A percentile compares a stretch with the other conserved stretches of the same genome.
Conservation (phyloP, 345 rosid species). For the Gossypium longicalyx region DNA sequence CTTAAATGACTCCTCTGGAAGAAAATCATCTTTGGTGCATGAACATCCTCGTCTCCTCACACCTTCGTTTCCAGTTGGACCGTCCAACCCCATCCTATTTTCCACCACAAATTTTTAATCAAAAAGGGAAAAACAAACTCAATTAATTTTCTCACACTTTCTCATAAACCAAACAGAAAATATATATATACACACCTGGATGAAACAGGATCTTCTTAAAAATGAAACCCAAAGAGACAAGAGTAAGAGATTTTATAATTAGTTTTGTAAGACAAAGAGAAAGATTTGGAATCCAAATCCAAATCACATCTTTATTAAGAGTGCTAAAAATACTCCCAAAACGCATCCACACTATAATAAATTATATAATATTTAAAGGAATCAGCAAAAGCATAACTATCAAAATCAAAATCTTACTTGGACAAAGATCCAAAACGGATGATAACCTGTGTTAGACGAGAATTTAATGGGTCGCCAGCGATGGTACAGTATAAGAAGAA, state of each 20-base stretch:
- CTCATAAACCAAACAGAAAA: neutral
- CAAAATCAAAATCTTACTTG: neutral
- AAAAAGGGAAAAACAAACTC: neutral
- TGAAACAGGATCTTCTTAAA: neutral
- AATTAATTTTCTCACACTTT: neutral
- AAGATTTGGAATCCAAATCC: neutral
- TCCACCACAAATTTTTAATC: neutral
- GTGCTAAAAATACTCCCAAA: neutral
- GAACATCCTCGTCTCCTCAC: conserved; percentile 59
- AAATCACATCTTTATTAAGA: neutral
- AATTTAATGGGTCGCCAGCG: neutral
- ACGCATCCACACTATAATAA: neutral
- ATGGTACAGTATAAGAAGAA: neutral
- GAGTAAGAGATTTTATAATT: neutral
- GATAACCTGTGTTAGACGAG: neutral
- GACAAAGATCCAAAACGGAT: neutral
- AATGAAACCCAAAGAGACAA: neutral
- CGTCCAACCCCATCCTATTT: conserved; percentile 9
- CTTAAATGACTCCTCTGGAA: conserved; percentile 82
- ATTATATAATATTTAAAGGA: too few species aligned
- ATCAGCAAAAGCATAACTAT: too few species aligned
- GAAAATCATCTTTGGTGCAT: conserved; percentile 66
- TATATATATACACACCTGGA: neutral
- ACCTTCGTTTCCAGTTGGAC: conserved; percentile 24
- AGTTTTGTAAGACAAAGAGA: neutral